Evolutionary conservation across 129 eudicot species (phyloP).

Genomic region (Tanacetum coccineum): DNA sequence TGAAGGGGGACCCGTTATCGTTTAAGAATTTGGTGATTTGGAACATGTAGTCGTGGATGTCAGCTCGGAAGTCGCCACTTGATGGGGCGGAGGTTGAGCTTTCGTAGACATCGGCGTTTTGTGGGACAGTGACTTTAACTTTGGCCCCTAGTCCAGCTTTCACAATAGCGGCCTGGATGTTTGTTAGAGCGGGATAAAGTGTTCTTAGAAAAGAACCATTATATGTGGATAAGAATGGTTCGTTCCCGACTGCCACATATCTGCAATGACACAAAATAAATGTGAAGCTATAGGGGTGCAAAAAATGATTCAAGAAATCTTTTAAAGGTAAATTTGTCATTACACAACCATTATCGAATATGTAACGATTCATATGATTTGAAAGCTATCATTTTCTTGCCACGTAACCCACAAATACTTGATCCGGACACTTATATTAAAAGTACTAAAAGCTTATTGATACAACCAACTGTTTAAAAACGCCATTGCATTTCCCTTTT

Average conservation of each 20-base stretch:
- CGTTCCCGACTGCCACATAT: conserved; percentile 94
- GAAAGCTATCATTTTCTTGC: background rate
- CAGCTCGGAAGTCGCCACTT: conserved; percentile 67
- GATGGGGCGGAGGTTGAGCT: conserved; percentile 53
- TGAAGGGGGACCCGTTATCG: conserved; percentile 67
- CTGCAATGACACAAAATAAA: conserved; percentile 26
- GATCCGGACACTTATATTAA: background rate
- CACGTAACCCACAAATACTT: background rate
- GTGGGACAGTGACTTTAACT: conserved; percentile 75
- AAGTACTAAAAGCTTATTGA: background rate
- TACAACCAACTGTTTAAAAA: conserved; percentile 6
- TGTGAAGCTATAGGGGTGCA: background rate
- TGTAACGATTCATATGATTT: background rate
- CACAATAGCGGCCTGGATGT: conserved; percentile 73
- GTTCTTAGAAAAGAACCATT: conserved; percentile 63
- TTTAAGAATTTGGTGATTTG: conserved; percentile 59
- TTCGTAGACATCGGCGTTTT: conserved; percentile 84
- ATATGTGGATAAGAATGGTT: conserved; percentile 63
- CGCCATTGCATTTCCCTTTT: background rate
- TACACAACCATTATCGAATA: background rate
- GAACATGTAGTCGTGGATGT: conserved; percentile 64
- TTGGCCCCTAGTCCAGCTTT: conserved; percentile 64
- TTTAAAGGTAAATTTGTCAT: background rate
- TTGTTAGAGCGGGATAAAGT: conserved; percentile 68
- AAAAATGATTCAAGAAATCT: background rate